These are phyloP conservation scores for Ogataea nitratoaversa DNA, from an alignment of 805 yeast species.

Conservation along the genomic window DNA sequence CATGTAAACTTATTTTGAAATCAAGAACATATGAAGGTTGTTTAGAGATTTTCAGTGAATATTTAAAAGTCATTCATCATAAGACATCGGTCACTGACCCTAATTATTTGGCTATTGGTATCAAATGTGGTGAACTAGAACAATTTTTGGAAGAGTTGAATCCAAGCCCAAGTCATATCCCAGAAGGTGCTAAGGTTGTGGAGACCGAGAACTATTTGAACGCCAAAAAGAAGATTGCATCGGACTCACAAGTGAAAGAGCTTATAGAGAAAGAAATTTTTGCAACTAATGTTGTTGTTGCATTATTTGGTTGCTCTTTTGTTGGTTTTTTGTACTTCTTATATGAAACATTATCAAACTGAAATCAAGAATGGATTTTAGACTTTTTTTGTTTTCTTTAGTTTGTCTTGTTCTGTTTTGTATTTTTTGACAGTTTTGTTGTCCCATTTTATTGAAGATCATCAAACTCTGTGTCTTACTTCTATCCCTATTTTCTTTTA, in stretches of 20 bases:
- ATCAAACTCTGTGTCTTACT: too few relatives aligned
- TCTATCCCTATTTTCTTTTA: too few relatives aligned
- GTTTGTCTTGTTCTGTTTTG: neutral
- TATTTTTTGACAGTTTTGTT: neutral
- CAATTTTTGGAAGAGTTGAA: slow-evolving; percentile 78
- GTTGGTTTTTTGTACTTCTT: slow-evolving; percentile 13
- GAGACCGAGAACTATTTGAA: slow-evolving; percentile 45
- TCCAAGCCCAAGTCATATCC: slow-evolving; percentile 52
- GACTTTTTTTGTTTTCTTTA: neutral
- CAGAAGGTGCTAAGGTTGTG: slow-evolving; percentile 45
- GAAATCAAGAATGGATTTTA: neutral
- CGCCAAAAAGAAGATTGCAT: slow-evolving; percentile 39
- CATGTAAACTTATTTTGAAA: slow-evolving; percentile 69
- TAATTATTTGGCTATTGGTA: slow-evolving; percentile 76
- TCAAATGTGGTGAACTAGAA: slow-evolving; percentile 82
- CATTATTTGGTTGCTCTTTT: slow-evolving; percentile 20
- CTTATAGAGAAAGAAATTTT: slow-evolving; percentile 16
- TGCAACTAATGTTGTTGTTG: slow-evolving; percentile 11
- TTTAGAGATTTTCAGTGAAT: slow-evolving; percentile 69
- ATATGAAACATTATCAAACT: slow-evolving; percentile 1
- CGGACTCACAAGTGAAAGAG: slow-evolving; percentile 26
- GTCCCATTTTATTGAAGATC: neutral
- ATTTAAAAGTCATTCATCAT: slow-evolving; percentile 71
- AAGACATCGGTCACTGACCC: slow-evolving; percentile 80
- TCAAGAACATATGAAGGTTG: slow-evolving; percentile 75